Evolutionary conservation across 116 monocot genomes (phyloP).

Genomic region (Papilionanthe hybrid): DNA sequence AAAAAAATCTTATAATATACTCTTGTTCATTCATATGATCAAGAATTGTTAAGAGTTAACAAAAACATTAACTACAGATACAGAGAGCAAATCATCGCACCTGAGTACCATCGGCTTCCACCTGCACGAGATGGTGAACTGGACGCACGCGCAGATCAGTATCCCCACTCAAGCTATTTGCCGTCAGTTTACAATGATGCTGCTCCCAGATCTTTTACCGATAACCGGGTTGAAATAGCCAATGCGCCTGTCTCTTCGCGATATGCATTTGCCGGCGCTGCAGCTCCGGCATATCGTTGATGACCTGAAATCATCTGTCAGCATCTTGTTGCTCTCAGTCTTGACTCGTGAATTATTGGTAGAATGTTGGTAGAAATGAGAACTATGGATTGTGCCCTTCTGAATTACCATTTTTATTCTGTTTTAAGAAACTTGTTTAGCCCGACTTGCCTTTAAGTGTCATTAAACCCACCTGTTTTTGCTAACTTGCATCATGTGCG

Average conservation of each 20-base stretch:
- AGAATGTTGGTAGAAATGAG: not conserved
- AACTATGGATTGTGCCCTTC: not conserved
- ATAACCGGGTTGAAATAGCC: not conserved
- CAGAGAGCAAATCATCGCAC: not conserved
- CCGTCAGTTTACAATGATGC: not conserved
- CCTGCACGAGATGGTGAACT: not conserved
- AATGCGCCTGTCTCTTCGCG: slow-evolving; percentile 6
- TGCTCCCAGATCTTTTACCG: not conserved
- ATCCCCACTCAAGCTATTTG: not conserved
- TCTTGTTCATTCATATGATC: not conserved
- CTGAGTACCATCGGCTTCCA: not conserved
- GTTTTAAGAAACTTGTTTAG: not conserved
- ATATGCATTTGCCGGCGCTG: slow-evolving; percentile 5
- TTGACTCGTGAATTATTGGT: not conserved
- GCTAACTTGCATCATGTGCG: no score
- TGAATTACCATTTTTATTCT: not conserved
- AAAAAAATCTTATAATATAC: no score
- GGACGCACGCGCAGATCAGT: not conserved
- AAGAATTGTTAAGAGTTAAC: no score
- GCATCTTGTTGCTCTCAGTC: not conserved
- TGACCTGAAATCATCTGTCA: not conserved
- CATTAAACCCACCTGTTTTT: not conserved
- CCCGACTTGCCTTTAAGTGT: not conserved
- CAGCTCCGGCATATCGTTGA: not conserved
- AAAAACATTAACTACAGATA: not conserved